These are phyloP conservation scores for Hypoxylon sp. DNA, from an alignment of 2,329 filamentous ascomycete species.

Conservation along the genomic window DNA sequence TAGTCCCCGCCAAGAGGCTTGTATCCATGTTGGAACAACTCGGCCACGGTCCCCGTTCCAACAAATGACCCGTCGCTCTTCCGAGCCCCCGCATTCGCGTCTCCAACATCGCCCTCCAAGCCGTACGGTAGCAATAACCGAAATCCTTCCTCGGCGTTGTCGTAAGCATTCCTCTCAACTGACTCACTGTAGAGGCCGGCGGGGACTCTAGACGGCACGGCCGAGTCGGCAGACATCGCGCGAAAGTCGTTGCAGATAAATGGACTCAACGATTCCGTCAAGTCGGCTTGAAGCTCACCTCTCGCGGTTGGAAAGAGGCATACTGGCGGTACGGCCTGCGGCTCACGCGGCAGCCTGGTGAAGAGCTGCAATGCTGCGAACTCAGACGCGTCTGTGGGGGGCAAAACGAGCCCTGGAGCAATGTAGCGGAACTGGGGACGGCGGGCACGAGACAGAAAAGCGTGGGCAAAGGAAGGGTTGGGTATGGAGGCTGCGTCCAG, in stretches of 20 bases:
- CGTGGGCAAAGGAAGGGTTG: constrained; percentile 37
- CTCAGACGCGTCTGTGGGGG: constrained; percentile 23
- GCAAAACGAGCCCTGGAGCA: constrained; percentile 43
- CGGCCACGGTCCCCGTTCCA: constrained; percentile 35
- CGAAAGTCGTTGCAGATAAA: constrained; percentile 25
- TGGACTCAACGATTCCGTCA: constrained; percentile 16
- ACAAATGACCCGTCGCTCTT: constrained; percentile 51
- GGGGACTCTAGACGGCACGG: constrained; percentile 41
- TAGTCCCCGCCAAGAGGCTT: constrained; percentile 54
- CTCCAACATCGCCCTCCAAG: constrained; percentile 26
- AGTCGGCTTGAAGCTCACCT: constrained; percentile 23
- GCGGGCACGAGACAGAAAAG: constrained; percentile 45
- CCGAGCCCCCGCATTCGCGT: constrained; percentile 41
- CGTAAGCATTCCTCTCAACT: constrained; percentile 43
- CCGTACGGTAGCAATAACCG: constrained; percentile 47
- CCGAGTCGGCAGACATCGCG: constrained; percentile 11
- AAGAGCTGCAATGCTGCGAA: constrained; percentile 48
- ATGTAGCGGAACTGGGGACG: constrained; percentile 42
- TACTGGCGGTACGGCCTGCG: constrained; percentile 46
- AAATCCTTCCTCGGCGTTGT: constrained; percentile 53
- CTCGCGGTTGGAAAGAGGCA: constrained; percentile 48
- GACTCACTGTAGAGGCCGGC: constrained; percentile 51
- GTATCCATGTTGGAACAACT: constrained; percentile 55
- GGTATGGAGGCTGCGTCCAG: constrained; percentile 45
- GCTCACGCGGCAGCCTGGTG: constrained; percentile 34